phyloP scores from a whole-genome alignment of 1,284 basidiomycete species.

The Leccinum fuscescens region DNA sequence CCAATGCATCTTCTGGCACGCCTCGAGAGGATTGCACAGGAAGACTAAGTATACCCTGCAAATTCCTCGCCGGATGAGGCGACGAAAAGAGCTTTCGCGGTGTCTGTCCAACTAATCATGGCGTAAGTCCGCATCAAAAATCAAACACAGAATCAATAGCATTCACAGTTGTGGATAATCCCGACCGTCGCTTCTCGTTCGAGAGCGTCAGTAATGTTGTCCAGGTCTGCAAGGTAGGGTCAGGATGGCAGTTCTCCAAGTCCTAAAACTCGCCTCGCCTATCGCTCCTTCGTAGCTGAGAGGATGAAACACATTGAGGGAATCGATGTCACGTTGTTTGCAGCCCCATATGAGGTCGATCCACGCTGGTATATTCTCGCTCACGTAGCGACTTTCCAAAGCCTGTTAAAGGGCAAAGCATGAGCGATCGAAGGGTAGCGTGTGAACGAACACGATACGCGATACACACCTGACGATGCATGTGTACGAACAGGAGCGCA shows the following conservation, averaged over 20 bases:
- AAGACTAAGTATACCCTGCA: too few relatives aligned
- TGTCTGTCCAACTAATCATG: too few relatives aligned
- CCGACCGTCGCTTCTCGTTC: too few relatives aligned
- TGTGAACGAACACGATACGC: background rate
- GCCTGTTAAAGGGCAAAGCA: conserved; percentile 51
- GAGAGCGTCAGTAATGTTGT: too few relatives aligned
- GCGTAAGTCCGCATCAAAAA: too few relatives aligned
- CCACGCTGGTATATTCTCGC: conserved; percentile 84
- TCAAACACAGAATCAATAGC: too few relatives aligned
- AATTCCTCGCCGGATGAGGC: too few relatives aligned
- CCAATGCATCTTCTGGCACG: too few relatives aligned
- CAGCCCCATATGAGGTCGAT: conserved; percentile 91
- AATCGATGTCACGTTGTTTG: conserved; percentile 80
- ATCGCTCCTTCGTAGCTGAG: conserved; percentile 93
- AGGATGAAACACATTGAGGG: conserved; percentile 90
- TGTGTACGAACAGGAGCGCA: conserved; percentile 78
- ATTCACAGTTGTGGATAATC: too few relatives aligned
- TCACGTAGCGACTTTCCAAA: conserved; percentile 88
- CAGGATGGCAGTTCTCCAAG: background rate
- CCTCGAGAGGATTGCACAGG: too few relatives aligned
- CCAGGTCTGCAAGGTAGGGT: conserved; percentile 18
- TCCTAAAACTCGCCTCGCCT: conserved; percentile 41
- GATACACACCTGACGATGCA: conserved; percentile 68
- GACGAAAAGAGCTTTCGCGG: too few relatives aligned
- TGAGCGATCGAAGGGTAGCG: background rate